phyloP scores from a whole-genome alignment of 129 eudicot genomes.

The Ambrosia trifida region DNA sequence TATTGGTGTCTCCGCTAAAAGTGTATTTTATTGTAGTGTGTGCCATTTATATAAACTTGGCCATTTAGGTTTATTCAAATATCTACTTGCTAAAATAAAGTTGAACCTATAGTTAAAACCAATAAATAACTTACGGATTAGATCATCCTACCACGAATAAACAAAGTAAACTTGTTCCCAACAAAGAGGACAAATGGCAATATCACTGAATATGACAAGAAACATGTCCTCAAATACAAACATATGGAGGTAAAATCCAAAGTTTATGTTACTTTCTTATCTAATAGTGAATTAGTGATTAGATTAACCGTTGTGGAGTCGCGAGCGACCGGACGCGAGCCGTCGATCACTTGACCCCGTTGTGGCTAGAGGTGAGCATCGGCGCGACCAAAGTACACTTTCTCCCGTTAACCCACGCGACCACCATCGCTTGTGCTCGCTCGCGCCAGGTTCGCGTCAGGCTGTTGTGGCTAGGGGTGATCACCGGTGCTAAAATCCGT shows the following conservation, averaged over 20 bases:
- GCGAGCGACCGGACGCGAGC: no score
- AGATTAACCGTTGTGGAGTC: no score
- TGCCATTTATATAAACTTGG: not conserved
- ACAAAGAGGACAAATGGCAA: constrained; percentile 18
- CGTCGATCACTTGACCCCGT: no score
- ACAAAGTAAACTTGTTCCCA: constrained; percentile 16
- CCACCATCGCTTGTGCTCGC: no score
- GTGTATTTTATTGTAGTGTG: not conserved
- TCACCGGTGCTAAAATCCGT: no score
- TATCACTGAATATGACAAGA: constrained; percentile 18
- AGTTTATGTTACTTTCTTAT: not conserved
- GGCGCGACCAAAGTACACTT: no score
- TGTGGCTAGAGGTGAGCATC: no score
- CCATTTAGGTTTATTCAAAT: not conserved
- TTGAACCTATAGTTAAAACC: constrained; percentile 13
- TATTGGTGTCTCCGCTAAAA: no score
- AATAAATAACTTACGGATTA: not conserved
- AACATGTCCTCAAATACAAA: constrained; percentile 28
- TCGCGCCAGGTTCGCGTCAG: no score
- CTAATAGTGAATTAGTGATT: not conserved
- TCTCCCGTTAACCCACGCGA: no score
- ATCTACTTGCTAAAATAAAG: not conserved
- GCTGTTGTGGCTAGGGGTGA: no score
- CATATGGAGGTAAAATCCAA: constrained; percentile 21
- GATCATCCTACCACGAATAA: constrained; percentile 17